Percentiles rank a stretch among this genome's conserved stretches.
These are phyloP conservation scores for Malus hybrid DNA, from an alignment of 331 rosid genomes.

Conservation along the genomic window DNA sequence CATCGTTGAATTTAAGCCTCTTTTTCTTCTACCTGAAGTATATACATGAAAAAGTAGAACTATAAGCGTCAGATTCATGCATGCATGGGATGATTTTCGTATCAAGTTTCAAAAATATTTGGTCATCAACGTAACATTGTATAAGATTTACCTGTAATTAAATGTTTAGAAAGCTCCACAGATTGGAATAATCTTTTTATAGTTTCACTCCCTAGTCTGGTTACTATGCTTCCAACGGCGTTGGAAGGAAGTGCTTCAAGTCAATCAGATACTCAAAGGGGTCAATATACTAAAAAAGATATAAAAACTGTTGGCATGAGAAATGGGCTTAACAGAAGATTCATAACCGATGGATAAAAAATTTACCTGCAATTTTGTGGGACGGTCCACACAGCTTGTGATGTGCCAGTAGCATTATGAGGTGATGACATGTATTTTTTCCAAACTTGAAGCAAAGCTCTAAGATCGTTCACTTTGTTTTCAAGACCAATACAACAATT, in stretches of 20 bases:
- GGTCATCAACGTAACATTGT: not conserved
- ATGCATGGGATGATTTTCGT: not conserved
- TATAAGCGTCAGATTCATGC: not conserved
- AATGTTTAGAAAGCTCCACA: not conserved
- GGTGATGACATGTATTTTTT: slow-evolving; percentile 28
- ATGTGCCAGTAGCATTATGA: not conserved
- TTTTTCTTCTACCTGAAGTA: not conserved
- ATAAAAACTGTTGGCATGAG: too few species aligned
- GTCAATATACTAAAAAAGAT: not conserved
- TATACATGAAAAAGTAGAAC: not conserved
- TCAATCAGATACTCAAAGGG: not conserved
- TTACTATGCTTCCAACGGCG: not conserved
- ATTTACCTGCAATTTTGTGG: slow-evolving; percentile 66
- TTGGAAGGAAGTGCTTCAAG: not conserved
- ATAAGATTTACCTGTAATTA: not conserved
- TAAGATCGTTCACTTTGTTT: slow-evolving; percentile 66
- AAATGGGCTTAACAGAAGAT: not conserved
- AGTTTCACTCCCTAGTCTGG: not conserved
- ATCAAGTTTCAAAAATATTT: not conserved
- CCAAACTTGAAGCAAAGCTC: slow-evolving; percentile 68
- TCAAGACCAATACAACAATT: slow-evolving; percentile 75
- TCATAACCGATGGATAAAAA: not conserved
- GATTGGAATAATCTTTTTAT: not conserved
- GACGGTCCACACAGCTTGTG: slow-evolving; percentile 50
- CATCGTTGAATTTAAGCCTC: not conserved